Evolutionary conservation across 169 alveolate species (phyloP).

Genomic region (Plasmodium sp.): DNA sequence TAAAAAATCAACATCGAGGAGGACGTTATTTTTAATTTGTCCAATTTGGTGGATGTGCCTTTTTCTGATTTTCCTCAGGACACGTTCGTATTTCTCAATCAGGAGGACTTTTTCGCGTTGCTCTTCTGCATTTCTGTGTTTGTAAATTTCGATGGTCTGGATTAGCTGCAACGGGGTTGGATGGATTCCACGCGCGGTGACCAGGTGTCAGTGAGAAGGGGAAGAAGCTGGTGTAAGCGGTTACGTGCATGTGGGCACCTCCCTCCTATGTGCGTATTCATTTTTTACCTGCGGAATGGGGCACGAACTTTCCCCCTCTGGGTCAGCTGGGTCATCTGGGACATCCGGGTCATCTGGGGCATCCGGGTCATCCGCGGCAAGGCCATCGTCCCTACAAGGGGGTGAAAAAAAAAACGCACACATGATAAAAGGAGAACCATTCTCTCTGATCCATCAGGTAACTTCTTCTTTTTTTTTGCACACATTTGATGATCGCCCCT

Average conservation of each 20-base stretch:
- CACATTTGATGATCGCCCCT: background rate
- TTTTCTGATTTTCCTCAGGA: slow-evolving; percentile 35
- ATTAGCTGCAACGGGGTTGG: slow-evolving; percentile 16
- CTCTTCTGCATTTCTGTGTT: slow-evolving; percentile 52
- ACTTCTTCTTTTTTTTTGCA: background rate
- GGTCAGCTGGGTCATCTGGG: too few species aligned
- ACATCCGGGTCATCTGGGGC: too few species aligned
- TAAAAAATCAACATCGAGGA: slow-evolving; percentile 65
- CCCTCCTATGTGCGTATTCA: background rate
- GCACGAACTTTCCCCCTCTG: background rate
- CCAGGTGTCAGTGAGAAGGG: background rate
- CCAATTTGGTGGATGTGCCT: slow-evolving; percentile 37
- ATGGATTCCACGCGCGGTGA: background rate
- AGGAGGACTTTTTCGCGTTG: slow-evolving; percentile 5
- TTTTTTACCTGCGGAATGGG: slow-evolving; percentile 3
- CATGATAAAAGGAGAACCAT: background rate
- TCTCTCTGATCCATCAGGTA: background rate
- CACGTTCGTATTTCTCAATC: slow-evolving; percentile 43
- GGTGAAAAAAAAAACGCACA: background rate
- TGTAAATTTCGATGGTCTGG: slow-evolving; percentile 47
- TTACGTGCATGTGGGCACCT: background rate
- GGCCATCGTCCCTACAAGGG: background rate
- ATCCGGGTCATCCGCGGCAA: background rate
- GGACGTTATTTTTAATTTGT: slow-evolving; percentile 57
- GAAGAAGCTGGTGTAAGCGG: background rate